These are phyloP conservation scores for Colletotrichum liriopes DNA, from an alignment of 2,329 filamentous ascomycete species.

Conservation along the genomic window DNA sequence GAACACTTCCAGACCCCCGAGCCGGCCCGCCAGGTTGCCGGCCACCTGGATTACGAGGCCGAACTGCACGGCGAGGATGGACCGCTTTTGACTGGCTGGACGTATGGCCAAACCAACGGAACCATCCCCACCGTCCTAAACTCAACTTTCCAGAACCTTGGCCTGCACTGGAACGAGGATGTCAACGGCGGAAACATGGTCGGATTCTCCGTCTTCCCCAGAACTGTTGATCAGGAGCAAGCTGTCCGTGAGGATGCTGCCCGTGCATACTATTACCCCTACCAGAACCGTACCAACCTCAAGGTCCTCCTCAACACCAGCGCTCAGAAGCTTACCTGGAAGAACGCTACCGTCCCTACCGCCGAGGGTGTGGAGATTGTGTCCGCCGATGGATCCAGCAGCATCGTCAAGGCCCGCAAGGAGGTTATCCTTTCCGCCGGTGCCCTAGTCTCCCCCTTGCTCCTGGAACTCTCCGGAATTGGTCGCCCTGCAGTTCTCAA, in stretches of 20 bases:
- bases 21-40: constrained; percentile 47
- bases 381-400: constrained; percentile 53
- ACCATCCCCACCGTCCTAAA: constrained; percentile 49
- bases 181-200: constrained; percentile 56
- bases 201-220: constrained; percentile 57
- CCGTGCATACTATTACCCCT: constrained; percentile 58
- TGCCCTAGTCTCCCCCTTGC: constrained; percentile 65
- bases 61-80: constrained; percentile 55
- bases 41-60: constrained; percentile 51
- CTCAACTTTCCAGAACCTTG: constrained; percentile 50
- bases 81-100: constrained; percentile 55
- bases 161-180: constrained; percentile 55
- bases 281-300: constrained; percentile 57
- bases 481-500: constrained; percentile 60
- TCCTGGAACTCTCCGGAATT: constrained; percentile 69
- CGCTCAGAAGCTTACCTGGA: constrained; percentile 36
- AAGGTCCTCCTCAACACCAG: constrained; percentile 32
- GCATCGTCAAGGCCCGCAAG: constrained; percentile 56
- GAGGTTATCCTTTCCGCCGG: constrained; percentile 66
- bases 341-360: constrained; percentile 23
- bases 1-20: constrained; percentile 53
- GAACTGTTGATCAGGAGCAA: constrained; percentile 56
- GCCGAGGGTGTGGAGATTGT: constrained; percentile 56
- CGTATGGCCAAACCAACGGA: constrained; percentile 52
- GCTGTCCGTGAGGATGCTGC: constrained; percentile 59